Evolutionary conservation across 2,329 filamentous ascomycete species (phyloP).

Genomic region (Cladobotryum protrusum): DNA sequence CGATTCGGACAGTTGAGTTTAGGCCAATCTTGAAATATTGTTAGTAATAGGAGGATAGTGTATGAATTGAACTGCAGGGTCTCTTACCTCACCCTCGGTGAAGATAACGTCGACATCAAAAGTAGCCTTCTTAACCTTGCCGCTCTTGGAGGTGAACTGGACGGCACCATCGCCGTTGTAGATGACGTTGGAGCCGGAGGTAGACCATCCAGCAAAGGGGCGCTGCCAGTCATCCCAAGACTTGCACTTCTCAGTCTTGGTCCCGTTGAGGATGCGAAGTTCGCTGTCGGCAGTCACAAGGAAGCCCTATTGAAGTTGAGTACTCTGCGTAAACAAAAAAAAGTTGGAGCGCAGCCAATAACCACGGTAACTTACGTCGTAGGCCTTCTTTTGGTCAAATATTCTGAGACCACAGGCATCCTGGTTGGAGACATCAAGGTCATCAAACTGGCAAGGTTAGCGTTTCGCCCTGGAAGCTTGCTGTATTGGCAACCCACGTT

Average conservation of each 20-base stretch:
- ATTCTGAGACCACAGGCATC: too few species aligned
- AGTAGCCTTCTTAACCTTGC: background rate
- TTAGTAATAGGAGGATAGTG: background rate
- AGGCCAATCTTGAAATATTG: too few species aligned
- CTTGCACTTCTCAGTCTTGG: too few species aligned
- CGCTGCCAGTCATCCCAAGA: background rate
- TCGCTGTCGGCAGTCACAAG: too few species aligned
- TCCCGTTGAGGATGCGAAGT: too few species aligned
- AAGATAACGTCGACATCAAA: conserved; percentile 2
- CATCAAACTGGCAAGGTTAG: background rate
- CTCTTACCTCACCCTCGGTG: background rate
- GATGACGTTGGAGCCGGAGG: conserved; percentile 1
- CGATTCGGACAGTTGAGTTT: background rate
- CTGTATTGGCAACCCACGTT: background rate
- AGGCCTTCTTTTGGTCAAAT: background rate
- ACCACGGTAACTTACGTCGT: too few species aligned
- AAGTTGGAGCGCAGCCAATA: too few species aligned
- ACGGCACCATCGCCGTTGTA: conserved; percentile 1
- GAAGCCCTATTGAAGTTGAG: background rate
- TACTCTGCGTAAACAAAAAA: background rate
- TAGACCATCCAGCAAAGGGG: background rate
- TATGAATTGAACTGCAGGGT: too few species aligned
- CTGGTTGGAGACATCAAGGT: too few species aligned
- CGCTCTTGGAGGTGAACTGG: background rate
- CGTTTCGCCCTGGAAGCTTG: too few species aligned